Percentiles rank a stretch among this genome's conserved stretches.
These are phyloP conservation scores for Aegilops umbellulata DNA, from an alignment of 176 grass and related monocot species.

Conservation along the genomic window DNA sequence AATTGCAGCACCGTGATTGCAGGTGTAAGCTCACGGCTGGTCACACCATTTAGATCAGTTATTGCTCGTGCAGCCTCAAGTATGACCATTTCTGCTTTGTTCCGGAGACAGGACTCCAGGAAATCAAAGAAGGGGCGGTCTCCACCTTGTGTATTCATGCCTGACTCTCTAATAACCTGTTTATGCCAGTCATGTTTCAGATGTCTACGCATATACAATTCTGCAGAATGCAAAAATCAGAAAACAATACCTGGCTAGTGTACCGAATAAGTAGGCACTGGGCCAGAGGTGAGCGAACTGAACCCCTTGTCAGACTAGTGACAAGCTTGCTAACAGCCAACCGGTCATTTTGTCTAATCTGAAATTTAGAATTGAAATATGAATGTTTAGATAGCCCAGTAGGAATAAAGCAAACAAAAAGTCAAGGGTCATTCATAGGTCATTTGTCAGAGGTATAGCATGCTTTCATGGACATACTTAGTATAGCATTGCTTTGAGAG, in stretches of 20 bases:
- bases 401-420: background rate
- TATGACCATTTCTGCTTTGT: conserved; percentile 99
- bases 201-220: conserved; percentile 9
- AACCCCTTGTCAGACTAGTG: conserved; percentile 91
- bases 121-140: conserved; percentile 97
- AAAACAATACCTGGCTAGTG: conserved; percentile 73
- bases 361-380: conserved; percentile 9
- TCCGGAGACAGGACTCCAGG: conserved; percentile 86
- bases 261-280: conserved; percentile 97
- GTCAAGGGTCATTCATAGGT: background rate
- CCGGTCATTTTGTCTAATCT: conserved; percentile 98
- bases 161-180: conserved; percentile 92
- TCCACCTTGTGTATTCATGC: conserved; percentile 62
- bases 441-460: background rate
- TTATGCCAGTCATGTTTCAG: conserved; percentile 15
- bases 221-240: conserved; percentile 24
- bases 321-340: conserved; percentile 97
- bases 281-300: conserved; percentile 89
- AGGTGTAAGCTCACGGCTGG: conserved; percentile 89
- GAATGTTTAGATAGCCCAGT: background rate
- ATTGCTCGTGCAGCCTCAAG: conserved; percentile 96
- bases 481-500: background rate
- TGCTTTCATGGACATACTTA: background rate
- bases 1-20: conserved; percentile 95
- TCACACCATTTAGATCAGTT: conserved; percentile 94